These are phyloP conservation scores for Annulohypoxylon nitens DNA, from an alignment of 495 filamentous ascomycete species.

Conservation along the genomic window DNA sequence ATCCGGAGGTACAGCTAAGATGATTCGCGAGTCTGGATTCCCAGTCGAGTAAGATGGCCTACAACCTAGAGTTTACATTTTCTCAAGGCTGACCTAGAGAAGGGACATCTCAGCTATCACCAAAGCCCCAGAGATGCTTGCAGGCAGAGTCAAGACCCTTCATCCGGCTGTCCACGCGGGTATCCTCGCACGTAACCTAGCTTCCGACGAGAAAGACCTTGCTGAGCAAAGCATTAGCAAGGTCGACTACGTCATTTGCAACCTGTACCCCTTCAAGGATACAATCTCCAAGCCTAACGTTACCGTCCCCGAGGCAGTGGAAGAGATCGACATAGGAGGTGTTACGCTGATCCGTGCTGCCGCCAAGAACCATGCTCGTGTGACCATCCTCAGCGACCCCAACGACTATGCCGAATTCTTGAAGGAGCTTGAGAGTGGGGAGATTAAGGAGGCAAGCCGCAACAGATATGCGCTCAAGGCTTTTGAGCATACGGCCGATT, in stretches of 20 bases:
- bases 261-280: slow-evolving; percentile 98
- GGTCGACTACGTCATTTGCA: slow-evolving; percentile 98
- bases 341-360: slow-evolving; percentile 96
- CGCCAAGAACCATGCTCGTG: slow-evolving; percentile 95
- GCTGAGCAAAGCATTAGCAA: slow-evolving; percentile 97
- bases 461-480: slow-evolving; percentile 94
- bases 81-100: slow-evolving; percentile 34
- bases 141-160: slow-evolving; percentile 95
- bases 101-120: slow-evolving; percentile 98
- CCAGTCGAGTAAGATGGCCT: slow-evolving; percentile 80
- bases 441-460: slow-evolving; percentile 83
- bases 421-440: slow-evolving; percentile 86
- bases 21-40: slow-evolving; percentile 96
- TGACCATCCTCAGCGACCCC: slow-evolving; percentile 95
- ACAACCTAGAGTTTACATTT: slow-evolving; percentile 11
- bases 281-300: slow-evolving; percentile 97
- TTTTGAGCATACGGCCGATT: slow-evolving; percentile 98
- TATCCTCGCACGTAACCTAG: slow-evolving; percentile 92
- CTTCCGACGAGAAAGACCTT: slow-evolving; percentile 94
- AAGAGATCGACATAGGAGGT: slow-evolving; percentile 98
- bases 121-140: slow-evolving; percentile 97
- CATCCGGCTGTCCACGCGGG: slow-evolving; percentile 94
- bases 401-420: slow-evolving; percentile 94
- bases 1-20: slow-evolving; percentile 91
- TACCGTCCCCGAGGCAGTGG: slow-evolving; percentile 93